Percentiles rank a stretch among this genome's conserved stretches.
These are phyloP conservation scores for Petasospora fabianii DNA, from an alignment of 1,139 yeast species.

Conservation along the genomic window DNA sequence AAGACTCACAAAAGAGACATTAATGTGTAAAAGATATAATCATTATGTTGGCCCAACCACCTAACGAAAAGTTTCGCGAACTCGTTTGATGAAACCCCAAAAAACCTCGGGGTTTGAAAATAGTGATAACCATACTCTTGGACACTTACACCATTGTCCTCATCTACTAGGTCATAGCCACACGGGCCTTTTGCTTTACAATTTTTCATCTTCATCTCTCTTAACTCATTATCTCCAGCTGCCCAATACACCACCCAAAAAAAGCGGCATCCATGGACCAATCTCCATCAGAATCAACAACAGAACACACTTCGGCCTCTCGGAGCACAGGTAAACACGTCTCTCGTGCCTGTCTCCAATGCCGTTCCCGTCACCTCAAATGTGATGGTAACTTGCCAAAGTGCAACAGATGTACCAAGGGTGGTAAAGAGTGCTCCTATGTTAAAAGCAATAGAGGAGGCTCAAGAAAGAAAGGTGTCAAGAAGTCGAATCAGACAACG, in stretches of 20 bases:
- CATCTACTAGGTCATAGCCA: no score
- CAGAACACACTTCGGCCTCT: not conserved
- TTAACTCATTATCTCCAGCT: no score
- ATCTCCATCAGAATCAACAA: conserved; percentile 11
- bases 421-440: conserved; percentile 37
- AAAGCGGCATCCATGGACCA: not conserved
- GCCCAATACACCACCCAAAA: not conserved
- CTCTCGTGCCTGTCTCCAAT: conserved; percentile 45
- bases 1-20: no score
- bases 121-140: not conserved
- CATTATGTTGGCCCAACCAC: no score
- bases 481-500: no score
- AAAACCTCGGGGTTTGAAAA: not conserved
- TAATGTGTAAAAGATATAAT: no score
- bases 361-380: conserved; percentile 45
- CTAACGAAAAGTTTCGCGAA: no score
- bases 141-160: not conserved
- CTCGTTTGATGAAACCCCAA: not conserved
- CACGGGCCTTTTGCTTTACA: no score
- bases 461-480: conserved; percentile 44
- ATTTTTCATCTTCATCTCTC: no score
- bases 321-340: conserved; percentile 33
- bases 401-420: conserved; percentile 39
- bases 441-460: conserved; percentile 52
- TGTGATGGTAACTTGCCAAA: conserved; percentile 46